These are phyloP conservation scores for Paramecium bursaria DNA, from an alignment of 73 alveolate genomes.

Conservation along the genomic window DNA sequence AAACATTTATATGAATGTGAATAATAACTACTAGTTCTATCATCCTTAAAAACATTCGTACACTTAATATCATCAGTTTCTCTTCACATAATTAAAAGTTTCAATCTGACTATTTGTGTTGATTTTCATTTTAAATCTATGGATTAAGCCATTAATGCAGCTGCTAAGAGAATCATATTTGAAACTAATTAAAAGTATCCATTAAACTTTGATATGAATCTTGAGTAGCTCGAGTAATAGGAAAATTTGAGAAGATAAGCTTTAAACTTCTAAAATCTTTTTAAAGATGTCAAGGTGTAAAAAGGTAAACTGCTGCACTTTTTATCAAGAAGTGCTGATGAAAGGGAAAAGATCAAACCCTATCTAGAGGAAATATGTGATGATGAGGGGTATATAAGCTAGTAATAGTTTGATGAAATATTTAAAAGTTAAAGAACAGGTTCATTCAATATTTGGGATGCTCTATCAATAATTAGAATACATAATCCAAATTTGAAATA, in stretches of 20 bases:
- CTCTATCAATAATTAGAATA: conserved; percentile 13
- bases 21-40: conserved; percentile 3
- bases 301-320: conserved; percentile 27
- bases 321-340: not conserved
- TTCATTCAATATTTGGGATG: conserved; percentile 42
- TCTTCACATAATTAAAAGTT: conserved; percentile 6
- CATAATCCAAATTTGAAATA: conserved; percentile 15
- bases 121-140: conserved; percentile 47
- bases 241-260: conserved; percentile 47
- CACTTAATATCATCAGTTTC: conserved; percentile 49
- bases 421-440: not conserved
- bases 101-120: not conserved
- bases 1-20: conserved; percentile 16
- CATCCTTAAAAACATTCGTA: conserved; percentile 19
- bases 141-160: conserved; percentile 9
- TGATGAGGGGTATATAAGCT: conserved; percentile 47
- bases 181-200: conserved; percentile 27
- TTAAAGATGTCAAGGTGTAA: conserved; percentile 12
- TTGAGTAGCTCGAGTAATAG: conserved; percentile 10
- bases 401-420: conserved; percentile 37
- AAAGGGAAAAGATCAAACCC: conserved; percentile 2
- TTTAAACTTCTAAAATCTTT: conserved; percentile 5
- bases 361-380: conserved; percentile 50
- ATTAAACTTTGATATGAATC: conserved; percentile 43
- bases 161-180: not conserved